These are phyloP conservation scores for Lentinula sp. DNA, from an alignment of 768 basidiomycete genomes.

Conservation along the genomic window DNA sequence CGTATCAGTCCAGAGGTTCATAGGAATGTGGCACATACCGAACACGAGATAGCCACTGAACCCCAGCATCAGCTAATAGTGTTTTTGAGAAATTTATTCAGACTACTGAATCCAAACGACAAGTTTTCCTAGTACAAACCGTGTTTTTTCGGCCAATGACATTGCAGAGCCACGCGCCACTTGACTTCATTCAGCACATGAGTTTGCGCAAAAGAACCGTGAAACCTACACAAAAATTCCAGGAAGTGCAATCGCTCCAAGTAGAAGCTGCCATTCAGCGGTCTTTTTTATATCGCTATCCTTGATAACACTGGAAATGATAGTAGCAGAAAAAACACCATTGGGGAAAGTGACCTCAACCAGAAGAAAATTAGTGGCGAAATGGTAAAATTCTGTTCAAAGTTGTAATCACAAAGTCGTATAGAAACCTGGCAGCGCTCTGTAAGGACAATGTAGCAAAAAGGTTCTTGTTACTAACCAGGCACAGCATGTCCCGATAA, in stretches of 20 bases:
- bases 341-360: conserved; percentile 66
- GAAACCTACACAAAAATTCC: conserved; percentile 38
- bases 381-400: neutral
- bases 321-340: conserved; percentile 62
- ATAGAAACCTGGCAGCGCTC: conserved; percentile 47
- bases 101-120: neutral
- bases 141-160: conserved; percentile 54
- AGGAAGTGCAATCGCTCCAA: conserved; percentile 56
- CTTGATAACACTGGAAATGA: conserved; percentile 62
- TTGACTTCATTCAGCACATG: conserved; percentile 7
- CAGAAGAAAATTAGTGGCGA: neutral
- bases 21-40: conserved; percentile 24
- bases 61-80: conserved; percentile 55
- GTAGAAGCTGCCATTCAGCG: conserved; percentile 66
- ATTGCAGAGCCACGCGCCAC: conserved; percentile 38
- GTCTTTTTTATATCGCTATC: conserved; percentile 47
- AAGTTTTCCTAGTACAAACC: conserved; percentile 21
- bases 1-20: neutral
- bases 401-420: conserved; percentile 46
- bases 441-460: neutral
- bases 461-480: conserved; percentile 36
- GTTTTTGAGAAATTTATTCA: neutral
- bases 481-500: conserved; percentile 70
- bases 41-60: conserved; percentile 66
- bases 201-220: conserved; percentile 24